Percentiles rank a stretch among this genome's conserved stretches.
These are phyloP conservation scores for Backusella morwellensis DNA, from an alignment of 192 early-diverging fungal genomes.

Conservation along the genomic window DNA sequence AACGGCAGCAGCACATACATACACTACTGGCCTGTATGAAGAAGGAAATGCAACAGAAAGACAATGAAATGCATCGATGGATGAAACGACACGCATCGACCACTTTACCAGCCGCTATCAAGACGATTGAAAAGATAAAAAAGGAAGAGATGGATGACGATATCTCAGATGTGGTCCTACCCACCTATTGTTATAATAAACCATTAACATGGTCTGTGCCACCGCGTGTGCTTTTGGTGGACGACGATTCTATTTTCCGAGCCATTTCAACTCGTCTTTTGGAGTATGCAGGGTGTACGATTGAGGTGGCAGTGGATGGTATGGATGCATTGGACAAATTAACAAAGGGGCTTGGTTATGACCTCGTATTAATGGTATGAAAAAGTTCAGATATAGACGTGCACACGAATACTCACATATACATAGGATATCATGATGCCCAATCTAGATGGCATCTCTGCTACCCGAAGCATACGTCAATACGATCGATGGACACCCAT, in stretches of 20 bases:
- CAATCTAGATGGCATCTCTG: slow-evolving; percentile 63
- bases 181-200: neutral
- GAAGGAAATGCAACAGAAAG: neutral
- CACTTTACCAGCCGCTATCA: neutral
- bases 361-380: slow-evolving; percentile 65
- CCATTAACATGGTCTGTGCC: slow-evolving; percentile 35
- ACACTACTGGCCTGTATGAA: neutral
- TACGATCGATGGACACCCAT: slow-evolving; percentile 67
- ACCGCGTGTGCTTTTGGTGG: slow-evolving; percentile 60
- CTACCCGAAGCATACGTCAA: slow-evolving; percentile 62
- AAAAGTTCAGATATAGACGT: no score
- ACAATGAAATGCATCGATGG: neutral
- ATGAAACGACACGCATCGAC: neutral
- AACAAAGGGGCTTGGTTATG: slow-evolving; percentile 55
- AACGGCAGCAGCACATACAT: neutral
- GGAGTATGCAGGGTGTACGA: slow-evolving; percentile 63
- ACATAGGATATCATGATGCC: slow-evolving; percentile 56
- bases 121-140: neutral
- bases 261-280: slow-evolving; percentile 49
- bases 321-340: slow-evolving; percentile 62
- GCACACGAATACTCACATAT: no score
- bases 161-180: neutral
- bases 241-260: slow-evolving; percentile 55
- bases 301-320: slow-evolving; percentile 69
- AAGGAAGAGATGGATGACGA: neutral